Evolutionary conservation across 2,329 filamentous ascomycete genomes (phyloP), one percentile per base, ranked within the genome.

Genomic region (Seiridium cupressi): DNA sequence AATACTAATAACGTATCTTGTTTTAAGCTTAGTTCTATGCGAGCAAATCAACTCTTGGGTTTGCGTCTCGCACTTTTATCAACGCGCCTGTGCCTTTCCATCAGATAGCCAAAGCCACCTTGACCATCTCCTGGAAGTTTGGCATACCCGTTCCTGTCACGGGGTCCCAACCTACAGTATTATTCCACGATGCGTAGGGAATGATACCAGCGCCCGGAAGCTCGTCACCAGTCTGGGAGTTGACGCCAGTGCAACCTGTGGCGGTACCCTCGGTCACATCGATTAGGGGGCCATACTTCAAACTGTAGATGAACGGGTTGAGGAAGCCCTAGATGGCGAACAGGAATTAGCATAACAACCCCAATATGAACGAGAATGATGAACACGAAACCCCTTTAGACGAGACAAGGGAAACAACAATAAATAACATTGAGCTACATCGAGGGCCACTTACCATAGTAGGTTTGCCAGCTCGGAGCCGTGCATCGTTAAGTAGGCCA

Each of bases 91-190:
- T 34, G 13, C 26, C 31, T n/a, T 44, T 48, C 47, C 26, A 58
- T 34, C n/a, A 32, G 18, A 49, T 35, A 48, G 32, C 46, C 55
- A 58, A 58, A 1, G 55, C 55, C 35, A n/a, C 55, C 46, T 51
- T 49, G 5, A 51, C 46, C 34, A 58, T 48, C 13, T 38, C 46
- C 31, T 49, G 9, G 46, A 58, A 51, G 55, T 58, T 36, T 9
- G 61, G 61, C 46, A 57, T 59, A 3, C 82, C 81, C n/a, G 83
- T 61, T 54, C 86, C 82, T 1, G 81, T 83, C 3, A 81, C 77
- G 1, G 77, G 73, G 63, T 84, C 81, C 67, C 76, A 84, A 0
- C 82, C 81, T 3, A 49, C 54, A 2, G 73, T 76, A 51, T 76
- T 77, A 58, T 71, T 71, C 69, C 69, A 71, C 2, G 64, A 60